phyloP scores from a whole-genome alignment of 257 asterid species.

The Marsdenia floribunda region DNA sequence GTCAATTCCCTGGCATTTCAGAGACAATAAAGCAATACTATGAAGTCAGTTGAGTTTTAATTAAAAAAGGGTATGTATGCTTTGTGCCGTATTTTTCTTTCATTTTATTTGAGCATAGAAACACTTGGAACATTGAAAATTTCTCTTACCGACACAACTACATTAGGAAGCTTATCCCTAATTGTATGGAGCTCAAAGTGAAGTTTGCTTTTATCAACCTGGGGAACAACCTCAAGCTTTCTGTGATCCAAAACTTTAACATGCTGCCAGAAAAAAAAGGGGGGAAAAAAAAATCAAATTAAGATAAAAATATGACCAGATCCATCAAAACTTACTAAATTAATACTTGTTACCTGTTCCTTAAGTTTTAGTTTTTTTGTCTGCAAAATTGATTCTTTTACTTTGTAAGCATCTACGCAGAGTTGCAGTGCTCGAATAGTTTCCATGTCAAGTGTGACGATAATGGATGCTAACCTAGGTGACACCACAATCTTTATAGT shows the following conservation, averaged over 20 bases:
- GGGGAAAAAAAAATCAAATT: slow-evolving; percentile 10
- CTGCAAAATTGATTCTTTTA: slow-evolving; percentile 63
- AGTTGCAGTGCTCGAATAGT: slow-evolving; percentile 58
- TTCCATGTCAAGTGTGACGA: slow-evolving; percentile 68
- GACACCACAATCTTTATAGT: slow-evolving; percentile 65
- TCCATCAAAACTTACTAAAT: not conserved
- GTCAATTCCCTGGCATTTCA: slow-evolving; percentile 60
- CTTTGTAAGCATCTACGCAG: slow-evolving; percentile 51
- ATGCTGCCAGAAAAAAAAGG: slow-evolving; percentile 33
- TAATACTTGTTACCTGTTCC: slow-evolving; percentile 43
- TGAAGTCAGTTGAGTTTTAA: slow-evolving; percentile 1
- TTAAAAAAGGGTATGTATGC: not conserved
- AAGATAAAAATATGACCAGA: not conserved
- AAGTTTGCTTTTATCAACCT: slow-evolving; percentile 44
- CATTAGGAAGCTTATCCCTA: slow-evolving; percentile 58
- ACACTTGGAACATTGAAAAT: not conserved
- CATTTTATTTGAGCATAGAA: not conserved
- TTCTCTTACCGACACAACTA: slow-evolving; percentile 68
- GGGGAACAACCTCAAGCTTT: slow-evolving; percentile 57
- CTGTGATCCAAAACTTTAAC: slow-evolving; percentile 41
- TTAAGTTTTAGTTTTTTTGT: slow-evolving; percentile 60
- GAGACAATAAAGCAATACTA: not conserved
- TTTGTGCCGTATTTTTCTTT: not conserved
- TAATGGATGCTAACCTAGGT: slow-evolving; percentile 55
- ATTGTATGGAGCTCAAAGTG: slow-evolving; percentile 64